These are phyloP conservation scores for Podosphaera aphanis DNA, from an alignment of 2,329 filamentous ascomycete genomes.

Conservation along the genomic window DNA sequence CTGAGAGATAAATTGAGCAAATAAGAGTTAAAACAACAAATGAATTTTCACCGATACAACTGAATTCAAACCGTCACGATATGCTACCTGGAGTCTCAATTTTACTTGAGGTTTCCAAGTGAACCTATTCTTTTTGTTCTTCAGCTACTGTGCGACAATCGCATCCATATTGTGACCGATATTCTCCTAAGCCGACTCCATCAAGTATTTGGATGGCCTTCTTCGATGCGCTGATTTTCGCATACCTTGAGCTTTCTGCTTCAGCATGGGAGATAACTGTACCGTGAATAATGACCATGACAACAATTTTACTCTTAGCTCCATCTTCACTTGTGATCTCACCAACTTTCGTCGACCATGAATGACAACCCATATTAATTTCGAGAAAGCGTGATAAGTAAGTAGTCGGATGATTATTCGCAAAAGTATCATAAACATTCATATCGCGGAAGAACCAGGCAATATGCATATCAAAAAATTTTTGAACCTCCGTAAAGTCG, in stretches of 20 bases:
- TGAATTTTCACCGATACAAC: no score
- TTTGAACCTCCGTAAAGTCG: slow-evolving; percentile 46
- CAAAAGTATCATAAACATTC: slow-evolving; percentile 65
- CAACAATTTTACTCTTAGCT: slow-evolving; percentile 31
- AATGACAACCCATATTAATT: slow-evolving; percentile 38
- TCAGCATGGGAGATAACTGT: slow-evolving; percentile 36
- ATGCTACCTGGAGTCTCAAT: background rate
- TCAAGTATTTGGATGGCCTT: slow-evolving; percentile 27
- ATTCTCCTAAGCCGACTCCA: slow-evolving; percentile 28
- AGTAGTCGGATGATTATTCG: slow-evolving; percentile 66
- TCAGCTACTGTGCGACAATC: slow-evolving; percentile 23
- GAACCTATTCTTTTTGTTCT: background rate
- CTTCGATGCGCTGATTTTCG: slow-evolving; percentile 44
- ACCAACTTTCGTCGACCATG: slow-evolving; percentile 25
- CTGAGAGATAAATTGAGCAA: no score
- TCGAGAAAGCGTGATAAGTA: slow-evolving; percentile 41
- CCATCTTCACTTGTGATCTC: slow-evolving; percentile 20
- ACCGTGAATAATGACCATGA: slow-evolving; percentile 56
- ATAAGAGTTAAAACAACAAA: no score
- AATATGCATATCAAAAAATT: slow-evolving; percentile 57
- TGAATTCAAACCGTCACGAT: background rate
- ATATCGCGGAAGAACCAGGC: slow-evolving; percentile 67
- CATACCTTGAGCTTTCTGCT: slow-evolving; percentile 44
- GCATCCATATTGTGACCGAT: slow-evolving; percentile 36
- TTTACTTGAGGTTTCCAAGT: background rate